Percentiles rank a stretch among this genome's conserved stretches.
These are phyloP conservation scores for Pseudophaeomoniella oleicola DNA, from an alignment of 2,329 filamentous ascomycete species.

Conservation along the genomic window DNA sequence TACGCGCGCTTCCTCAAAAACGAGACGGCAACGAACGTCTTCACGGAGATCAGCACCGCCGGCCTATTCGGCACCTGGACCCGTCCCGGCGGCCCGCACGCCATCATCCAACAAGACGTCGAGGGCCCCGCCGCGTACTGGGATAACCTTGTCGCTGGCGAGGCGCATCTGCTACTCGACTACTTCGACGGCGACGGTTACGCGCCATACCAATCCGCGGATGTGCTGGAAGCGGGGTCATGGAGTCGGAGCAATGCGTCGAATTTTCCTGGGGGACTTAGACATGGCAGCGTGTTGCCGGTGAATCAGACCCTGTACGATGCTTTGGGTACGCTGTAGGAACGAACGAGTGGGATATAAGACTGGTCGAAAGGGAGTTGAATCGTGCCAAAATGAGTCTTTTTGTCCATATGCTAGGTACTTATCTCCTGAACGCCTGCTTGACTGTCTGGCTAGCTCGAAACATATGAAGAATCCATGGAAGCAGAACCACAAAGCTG, in stretches of 20 bases:
- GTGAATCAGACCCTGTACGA: neutral
- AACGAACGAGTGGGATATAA: too few relatives aligned
- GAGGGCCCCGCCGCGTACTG: neutral
- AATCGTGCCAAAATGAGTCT: too few relatives aligned
- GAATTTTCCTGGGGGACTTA: neutral
- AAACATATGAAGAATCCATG: too few relatives aligned
- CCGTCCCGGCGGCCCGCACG: slow-evolving; percentile 27
- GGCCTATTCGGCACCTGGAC: slow-evolving; percentile 40
- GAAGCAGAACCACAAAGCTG: too few relatives aligned
- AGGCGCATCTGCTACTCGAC: neutral
- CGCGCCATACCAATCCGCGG: neutral
- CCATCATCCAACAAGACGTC: slow-evolving; percentile 7
- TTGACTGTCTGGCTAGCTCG: too few relatives aligned
- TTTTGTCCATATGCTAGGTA: too few relatives aligned
- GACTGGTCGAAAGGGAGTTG: too few relatives aligned
- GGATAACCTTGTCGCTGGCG: neutral
- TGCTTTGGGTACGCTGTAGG: too few relatives aligned
- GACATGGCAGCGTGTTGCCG: neutral
- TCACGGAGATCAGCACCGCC: slow-evolving; percentile 31
- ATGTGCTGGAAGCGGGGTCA: slow-evolving; percentile 4
- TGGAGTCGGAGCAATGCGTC: slow-evolving; percentile 6
- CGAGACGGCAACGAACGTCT: slow-evolving; percentile 37
- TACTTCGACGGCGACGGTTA: too few relatives aligned
- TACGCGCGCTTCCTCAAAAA: slow-evolving; percentile 43
- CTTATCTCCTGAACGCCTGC: too few relatives aligned